Evolutionary conservation across 2,329 filamentous ascomycete species (phyloP), one percentile per base, ranked within the genome.

Genomic region (Fusarium pseudoanthophilum): DNA sequence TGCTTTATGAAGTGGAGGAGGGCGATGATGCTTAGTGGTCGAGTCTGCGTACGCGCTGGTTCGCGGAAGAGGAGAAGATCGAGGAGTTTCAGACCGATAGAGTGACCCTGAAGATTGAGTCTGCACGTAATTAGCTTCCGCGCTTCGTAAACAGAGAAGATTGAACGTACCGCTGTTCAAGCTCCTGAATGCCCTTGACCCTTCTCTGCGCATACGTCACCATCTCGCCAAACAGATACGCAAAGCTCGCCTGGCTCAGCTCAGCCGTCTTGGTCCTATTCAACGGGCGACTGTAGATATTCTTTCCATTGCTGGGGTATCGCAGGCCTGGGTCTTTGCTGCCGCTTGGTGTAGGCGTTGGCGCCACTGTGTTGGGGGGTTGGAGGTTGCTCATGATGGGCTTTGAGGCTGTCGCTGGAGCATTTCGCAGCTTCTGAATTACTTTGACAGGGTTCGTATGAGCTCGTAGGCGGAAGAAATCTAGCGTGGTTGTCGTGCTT

Each of bases 1-100:
- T 95, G 94, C 81, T 97, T 96, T 82, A 99, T 96, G 83, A 98
- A 95, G 83, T 98, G 95, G 48, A 99, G 91, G 32, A 99, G 92
- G 21, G 94, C 89, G 61, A 99, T 92, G 80, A 99, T 94, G 75
- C 93, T 93, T 11, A 95, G 92, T 8, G 96, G 95, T 2, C 96
- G 91, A 52, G 91, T 90, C 76, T 94, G 87, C 75, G 91, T 86
- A 80, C 93, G 88, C 46, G 91, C 77, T 60, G 92, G 86, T 81
- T 95, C 88, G 82, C 95, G 93, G 86, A 94, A 95, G 77, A 98
- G 92, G 74, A 98, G 92, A 60, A 99, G 93, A 84, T 98, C 95
- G 80, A 99, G 94, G 71, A 98, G 91, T 76, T 95, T 96, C 77
- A 97, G 89, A 79, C 96, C 96, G 79, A 99, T 92, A 15, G 95